Evolutionary conservation across 2,329 filamentous ascomycete genomes (phyloP), one percentile per base, ranked within the genome.

Genomic region (Scedosporium apiospermum): DNA sequence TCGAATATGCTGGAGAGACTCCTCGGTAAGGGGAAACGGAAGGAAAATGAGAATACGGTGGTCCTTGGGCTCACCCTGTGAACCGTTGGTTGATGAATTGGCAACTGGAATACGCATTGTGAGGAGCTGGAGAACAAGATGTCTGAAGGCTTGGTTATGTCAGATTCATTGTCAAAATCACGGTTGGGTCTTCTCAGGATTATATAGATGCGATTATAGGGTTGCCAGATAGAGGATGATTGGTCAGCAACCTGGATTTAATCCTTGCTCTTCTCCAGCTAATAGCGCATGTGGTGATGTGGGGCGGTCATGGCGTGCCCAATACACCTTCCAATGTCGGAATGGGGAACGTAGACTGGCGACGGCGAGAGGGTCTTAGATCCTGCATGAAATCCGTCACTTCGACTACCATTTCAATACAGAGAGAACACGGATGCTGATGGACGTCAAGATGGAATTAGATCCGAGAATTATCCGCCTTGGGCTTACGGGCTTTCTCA

Each of bases 31-130:
- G 2, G 69, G 65, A 58, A 66, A 69, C 0, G 74, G 72, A 3
- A 72, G 66, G 6, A 80, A 65, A 60, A 81, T 67, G 26, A 83
- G 66, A 27, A 82, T n/a, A 27, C 23, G 51, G 18, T 55, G 51
- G 23, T 55, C 51, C 51, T 27, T 27, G 51, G 23, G 18, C 21
- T 55, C 51, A n/a, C 51, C 21, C 2, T 27, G 51, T 9, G 23
- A 23, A 6, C 21, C 51, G 3, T 18, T 18, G 18, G 12, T 23
- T 4, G 12, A 6, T 27, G 12, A 18, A 23, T 27, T 26, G 18
- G 18, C n/a, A 16, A 55, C 12, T 6, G 18, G 51, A 27, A 55
- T 23, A 23, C 51, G 51, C 51, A 55, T 55, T 6, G 23, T 26
- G 51, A 23, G 23, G 23, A 23, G 18, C 23, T 55, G 12, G 23